Conservation (phyloP, 2,329 filamentous ascomycete species). For the Dactylellina haptotyla region DNA sequence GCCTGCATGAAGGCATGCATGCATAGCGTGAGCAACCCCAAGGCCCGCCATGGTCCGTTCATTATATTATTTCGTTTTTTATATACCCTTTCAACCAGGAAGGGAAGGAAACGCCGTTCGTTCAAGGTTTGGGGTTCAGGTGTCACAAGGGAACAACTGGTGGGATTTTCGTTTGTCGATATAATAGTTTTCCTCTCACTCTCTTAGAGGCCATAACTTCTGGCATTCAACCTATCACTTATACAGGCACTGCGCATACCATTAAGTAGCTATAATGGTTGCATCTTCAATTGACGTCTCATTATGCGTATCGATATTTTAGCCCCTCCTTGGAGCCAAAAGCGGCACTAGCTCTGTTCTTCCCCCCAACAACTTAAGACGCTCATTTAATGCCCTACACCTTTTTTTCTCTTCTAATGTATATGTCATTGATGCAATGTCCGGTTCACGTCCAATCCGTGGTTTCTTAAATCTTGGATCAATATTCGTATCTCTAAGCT, state of each 20-base stretch:
- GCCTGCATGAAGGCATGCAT: constrained; percentile 44
- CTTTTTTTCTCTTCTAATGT: neutral
- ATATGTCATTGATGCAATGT: constrained; percentile 6
- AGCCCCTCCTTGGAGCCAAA: neutral
- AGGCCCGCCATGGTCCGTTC: constrained; percentile 46
- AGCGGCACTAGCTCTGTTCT: neutral
- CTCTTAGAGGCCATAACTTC: neutral
- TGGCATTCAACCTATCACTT: neutral
- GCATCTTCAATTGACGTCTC: constrained; percentile 8
- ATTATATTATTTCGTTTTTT: neutral
- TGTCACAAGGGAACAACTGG: constrained; percentile 37
- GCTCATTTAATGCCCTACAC: neutral
- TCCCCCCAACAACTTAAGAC: neutral
- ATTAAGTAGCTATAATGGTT: neutral
- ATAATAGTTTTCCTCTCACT: constrained; percentile 8
- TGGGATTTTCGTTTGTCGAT: too few relatives aligned
- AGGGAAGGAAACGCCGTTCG: constrained; percentile 51
- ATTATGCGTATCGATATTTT: neutral
- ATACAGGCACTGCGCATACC: neutral
- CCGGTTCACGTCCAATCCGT: neutral
- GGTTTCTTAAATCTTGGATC: constrained; percentile 11
- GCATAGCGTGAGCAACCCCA: constrained; percentile 43
- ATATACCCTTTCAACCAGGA: constrained; percentile 11
- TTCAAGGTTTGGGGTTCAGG: constrained; percentile 25
- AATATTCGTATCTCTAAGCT: neutral